Percentiles rank a stretch among this genome's conserved stretches.
Evolutionary conservation across 176 grass and related monocot genomes (phyloP).

Genomic region (Aegilops longissima): DNA sequence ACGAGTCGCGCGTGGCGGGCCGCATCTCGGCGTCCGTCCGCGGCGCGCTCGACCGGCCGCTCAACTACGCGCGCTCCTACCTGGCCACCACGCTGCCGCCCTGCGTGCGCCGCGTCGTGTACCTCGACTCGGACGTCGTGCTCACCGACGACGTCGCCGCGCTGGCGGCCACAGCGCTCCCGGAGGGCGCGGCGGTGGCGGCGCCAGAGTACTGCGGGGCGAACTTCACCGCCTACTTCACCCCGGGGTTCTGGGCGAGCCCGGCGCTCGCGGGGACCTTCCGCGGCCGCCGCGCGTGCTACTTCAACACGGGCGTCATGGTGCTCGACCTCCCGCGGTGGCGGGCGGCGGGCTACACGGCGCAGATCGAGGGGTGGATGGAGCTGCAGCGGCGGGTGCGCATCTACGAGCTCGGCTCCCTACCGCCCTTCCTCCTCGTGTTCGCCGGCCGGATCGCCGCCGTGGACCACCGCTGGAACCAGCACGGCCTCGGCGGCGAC

Average conservation of each 20-base stretch:
- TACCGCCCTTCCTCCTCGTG: slow-evolving; percentile 87
- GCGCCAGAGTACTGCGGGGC: slow-evolving; percentile 90
- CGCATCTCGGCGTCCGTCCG: slow-evolving; percentile 83
- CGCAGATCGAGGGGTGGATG: slow-evolving; percentile 86
- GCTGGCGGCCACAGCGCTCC: slow-evolving; percentile 56
- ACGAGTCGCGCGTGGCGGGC: slow-evolving; percentile 60
- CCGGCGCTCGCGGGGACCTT: slow-evolving; percentile 41
- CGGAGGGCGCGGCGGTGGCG: slow-evolving; percentile 30
- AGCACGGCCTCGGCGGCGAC: slow-evolving; percentile 91
- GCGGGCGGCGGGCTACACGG: slow-evolving; percentile 52
- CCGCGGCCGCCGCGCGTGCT: slow-evolving; percentile 51
- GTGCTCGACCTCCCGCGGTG: slow-evolving; percentile 70
- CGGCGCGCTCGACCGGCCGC: slow-evolving; percentile 75
- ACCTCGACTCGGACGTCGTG: slow-evolving; percentile 89
- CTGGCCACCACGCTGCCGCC: slow-evolving; percentile 42
- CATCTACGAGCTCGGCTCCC: slow-evolving; percentile 87
- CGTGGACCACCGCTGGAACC: slow-evolving; percentile 85
- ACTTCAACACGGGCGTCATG: slow-evolving; percentile 95
- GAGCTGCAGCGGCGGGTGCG: slow-evolving; percentile 73
- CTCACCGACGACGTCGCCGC: slow-evolving; percentile 80
- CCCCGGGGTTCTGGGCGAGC: slow-evolving; percentile 69
- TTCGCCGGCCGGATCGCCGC: slow-evolving; percentile 70
- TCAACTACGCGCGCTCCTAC: slow-evolving; percentile 90
- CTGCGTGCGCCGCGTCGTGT: slow-evolving; percentile 83
- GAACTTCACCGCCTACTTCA: slow-evolving; percentile 87